A percentile compares a stretch with the other conserved stretches of the same genome.
Conservation (phyloP, 306 rosid species). For the Lathyrus tuberosus region DNA sequence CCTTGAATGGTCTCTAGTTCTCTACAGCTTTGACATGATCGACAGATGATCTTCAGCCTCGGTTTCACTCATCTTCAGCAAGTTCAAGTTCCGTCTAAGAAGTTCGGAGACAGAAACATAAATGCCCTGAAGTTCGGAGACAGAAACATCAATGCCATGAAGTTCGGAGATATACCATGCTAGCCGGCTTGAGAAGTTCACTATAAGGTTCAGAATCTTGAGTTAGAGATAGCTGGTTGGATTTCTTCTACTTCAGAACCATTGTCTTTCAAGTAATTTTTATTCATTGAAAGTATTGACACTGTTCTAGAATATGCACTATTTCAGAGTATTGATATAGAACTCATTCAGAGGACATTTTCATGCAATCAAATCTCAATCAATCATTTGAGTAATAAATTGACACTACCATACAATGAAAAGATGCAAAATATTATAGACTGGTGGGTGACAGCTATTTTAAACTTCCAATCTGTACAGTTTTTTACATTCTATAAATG, state of each 20-base stretch:
- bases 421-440: background rate
- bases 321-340: background rate
- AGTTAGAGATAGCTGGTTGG: background rate
- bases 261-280: conserved; percentile 5
- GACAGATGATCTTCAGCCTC: background rate
- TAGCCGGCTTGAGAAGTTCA: conserved; percentile 5
- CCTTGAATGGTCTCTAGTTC: background rate
- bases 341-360: conserved; percentile 15
- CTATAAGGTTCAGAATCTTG: conserved; percentile 3
- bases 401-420: background rate
- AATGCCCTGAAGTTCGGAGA: conserved; percentile 35
- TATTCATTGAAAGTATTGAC: too few relatives aligned
- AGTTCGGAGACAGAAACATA: conserved; percentile 52
- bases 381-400: background rate
- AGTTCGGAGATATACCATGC: background rate
- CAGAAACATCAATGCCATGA: conserved; percentile 49
- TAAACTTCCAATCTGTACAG: conserved; percentile 17
- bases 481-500: conserved; percentile 16
- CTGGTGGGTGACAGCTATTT: background rate
- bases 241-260: conserved; percentile 14
- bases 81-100: background rate
- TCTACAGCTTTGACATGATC: background rate
- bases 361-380: conserved; percentile 16
- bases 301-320: too few relatives aligned
- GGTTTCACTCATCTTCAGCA: conserved; percentile 2